Evolutionary conservation across 257 asterid species (phyloP), one percentile per base, ranked within the genome.

Genomic region (Voacanga thouarsii): DNA sequence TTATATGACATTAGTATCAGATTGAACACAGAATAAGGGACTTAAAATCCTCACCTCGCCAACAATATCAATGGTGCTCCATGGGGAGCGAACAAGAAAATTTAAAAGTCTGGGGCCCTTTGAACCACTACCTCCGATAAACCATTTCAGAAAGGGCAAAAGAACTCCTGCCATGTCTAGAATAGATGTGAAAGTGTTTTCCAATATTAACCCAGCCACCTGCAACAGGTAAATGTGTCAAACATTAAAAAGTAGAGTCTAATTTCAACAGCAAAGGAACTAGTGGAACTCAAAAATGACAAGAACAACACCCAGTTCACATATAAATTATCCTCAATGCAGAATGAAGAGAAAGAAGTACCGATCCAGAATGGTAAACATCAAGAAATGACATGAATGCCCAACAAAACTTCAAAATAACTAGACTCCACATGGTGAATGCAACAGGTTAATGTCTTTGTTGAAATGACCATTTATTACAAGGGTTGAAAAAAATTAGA

Each of bases 101-200:
- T 96, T 93, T 75, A 96, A 90, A 83, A 89, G 84, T 80, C 82
- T 83, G 79, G 91, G 92, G 71, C 94, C 92, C 86, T 92, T 92
- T 77, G 98, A 88, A 79, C 87, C 86, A 82, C 90, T 88, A 86
- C 87, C 92, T 76, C 99, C 98, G 77, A 96, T 92, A 85, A 96
- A 89, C 96, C 92, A 93, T 88, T 91, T 93, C 84, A 96, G 83
- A 81, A 92, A 87, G 71, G 98, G 98, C 64, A 93, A 83, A 37
- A 93, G 86, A 84, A 96, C 96, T 66, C 98, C 99, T 30, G 98
- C 99, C 98, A 93, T 92, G 84, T 96, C 99, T 74, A 96, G 89
- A 84, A 96, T 96, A 72, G 99, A 96, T 65, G 99, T 96, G 85
- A 93, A 93, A 82, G 99, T 96, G 74, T 93, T 96, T 83, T 96